These are phyloP conservation scores for Rhodotorula kratochvilovae DNA, from an alignment of 768 basidiomycete species.

Conservation along the genomic window DNA sequence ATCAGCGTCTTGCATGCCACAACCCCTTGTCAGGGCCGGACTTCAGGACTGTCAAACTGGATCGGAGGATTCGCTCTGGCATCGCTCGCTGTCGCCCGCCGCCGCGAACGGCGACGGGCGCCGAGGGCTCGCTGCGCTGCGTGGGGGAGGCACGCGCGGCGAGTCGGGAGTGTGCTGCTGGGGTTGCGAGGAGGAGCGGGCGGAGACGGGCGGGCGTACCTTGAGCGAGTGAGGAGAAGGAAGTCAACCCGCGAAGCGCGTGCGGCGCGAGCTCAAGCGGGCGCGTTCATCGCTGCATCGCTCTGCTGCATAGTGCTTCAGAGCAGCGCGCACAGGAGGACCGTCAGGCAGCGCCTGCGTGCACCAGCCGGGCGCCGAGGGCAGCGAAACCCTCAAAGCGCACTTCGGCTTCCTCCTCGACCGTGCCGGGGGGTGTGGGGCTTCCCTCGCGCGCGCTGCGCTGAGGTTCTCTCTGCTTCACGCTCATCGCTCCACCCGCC, in stretches of 20 bases:
- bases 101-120: neutral
- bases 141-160: neutral
- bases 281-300: too few species aligned
- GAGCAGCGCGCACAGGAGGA: too few species aligned
- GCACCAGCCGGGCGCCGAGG: too few species aligned
- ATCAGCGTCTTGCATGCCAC: conserved; percentile 1
- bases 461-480: neutral
- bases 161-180: neutral
- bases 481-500: neutral
- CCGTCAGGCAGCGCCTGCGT: too few species aligned
- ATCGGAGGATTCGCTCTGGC: neutral
- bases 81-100: neutral
- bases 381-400: too few species aligned
- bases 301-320: too few species aligned
- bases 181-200: neutral
- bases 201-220: neutral
- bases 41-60: conserved; percentile 10
- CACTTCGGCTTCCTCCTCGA: too few species aligned
- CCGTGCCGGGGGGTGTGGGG: too few species aligned
- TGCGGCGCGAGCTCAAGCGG: too few species aligned
- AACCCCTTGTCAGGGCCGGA: neutral
- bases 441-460: too few species aligned
- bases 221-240: neutral
- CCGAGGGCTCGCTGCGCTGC: neutral
- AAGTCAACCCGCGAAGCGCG: neutral